phyloP scores from a whole-genome alignment of 257 asterid genomes.

The Capsicum chinense region DNA sequence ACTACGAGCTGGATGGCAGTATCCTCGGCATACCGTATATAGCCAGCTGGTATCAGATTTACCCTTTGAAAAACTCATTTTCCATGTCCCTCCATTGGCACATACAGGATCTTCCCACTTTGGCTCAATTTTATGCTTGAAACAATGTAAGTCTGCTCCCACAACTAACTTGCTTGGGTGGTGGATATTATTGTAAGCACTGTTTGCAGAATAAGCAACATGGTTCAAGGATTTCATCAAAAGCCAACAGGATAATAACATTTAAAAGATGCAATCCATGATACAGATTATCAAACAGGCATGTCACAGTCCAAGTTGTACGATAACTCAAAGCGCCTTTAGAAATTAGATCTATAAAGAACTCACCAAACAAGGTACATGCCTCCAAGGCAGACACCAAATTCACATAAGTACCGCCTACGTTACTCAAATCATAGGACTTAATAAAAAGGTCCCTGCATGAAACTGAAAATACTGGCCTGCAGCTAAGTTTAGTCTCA shows the following conservation, averaged over 20 bases:
- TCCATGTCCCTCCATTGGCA: constrained; percentile 95
- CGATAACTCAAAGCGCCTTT: not conserved
- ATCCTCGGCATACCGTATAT: constrained; percentile 58
- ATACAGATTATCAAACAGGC: not conserved
- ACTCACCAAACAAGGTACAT: not conserved
- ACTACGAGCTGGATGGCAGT: not conserved
- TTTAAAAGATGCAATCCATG: not conserved
- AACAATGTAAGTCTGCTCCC: constrained; percentile 82
- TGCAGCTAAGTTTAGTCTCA: not conserved
- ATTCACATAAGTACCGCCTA: not conserved
- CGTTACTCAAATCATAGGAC: not conserved
- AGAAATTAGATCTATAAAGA: constrained; percentile 1
- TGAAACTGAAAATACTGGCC: not conserved
- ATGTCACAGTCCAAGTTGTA: constrained; percentile 10
- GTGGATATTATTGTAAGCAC: constrained; percentile 77
- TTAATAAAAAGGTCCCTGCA: not conserved
- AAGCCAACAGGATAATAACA: not conserved
- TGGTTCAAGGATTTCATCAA: constrained; percentile 20
- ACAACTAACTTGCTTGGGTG: constrained; percentile 76
- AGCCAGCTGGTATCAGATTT: constrained; percentile 90
- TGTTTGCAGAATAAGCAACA: constrained; percentile 37
- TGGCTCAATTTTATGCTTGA: constrained; percentile 82
- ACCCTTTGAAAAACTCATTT: constrained; percentile 51
- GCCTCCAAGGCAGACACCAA: not conserved
- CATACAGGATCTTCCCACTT: constrained; percentile 97